phyloP scores from a whole-genome alignment of 2,329 filamentous ascomycete species.

The Aspergillus piperis region DNA sequence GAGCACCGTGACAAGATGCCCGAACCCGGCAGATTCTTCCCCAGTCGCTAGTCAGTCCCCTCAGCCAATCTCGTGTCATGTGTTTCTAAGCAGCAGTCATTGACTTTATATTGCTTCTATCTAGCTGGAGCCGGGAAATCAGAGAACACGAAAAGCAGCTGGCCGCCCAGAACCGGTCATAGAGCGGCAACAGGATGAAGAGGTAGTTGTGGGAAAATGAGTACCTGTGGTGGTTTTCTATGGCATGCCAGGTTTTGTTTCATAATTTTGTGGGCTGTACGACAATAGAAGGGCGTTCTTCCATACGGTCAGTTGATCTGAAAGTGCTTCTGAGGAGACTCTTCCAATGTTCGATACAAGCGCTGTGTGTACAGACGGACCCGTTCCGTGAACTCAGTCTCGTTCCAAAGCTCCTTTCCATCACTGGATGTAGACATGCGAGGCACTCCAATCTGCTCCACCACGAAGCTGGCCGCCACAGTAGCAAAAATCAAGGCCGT shows the following conservation, averaged over 20 bases:
- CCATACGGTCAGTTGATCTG: slow-evolving; percentile 39
- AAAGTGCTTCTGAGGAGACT: slow-evolving; percentile 40
- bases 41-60: slow-evolving; percentile 73
- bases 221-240: slow-evolving; percentile 22
- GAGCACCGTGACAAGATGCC: slow-evolving; percentile 76
- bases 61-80: slow-evolving; percentile 7
- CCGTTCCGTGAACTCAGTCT: slow-evolving; percentile 46
- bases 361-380: slow-evolving; percentile 48
- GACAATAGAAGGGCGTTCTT: slow-evolving; percentile 42
- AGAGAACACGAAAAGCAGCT: slow-evolving; percentile 63
- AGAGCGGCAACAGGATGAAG: slow-evolving; percentile 16
- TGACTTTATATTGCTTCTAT: slow-evolving; percentile 19
- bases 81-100: slow-evolving; percentile 8
- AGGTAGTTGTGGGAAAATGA: slow-evolving; percentile 14
- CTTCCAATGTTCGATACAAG: slow-evolving; percentile 42
- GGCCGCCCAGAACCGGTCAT: slow-evolving; percentile 47
- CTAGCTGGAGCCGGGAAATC: slow-evolving; percentile 71
- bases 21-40: slow-evolving; percentile 74
- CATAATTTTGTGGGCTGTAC: slow-evolving; percentile 40
- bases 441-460: slow-evolving; percentile 91
- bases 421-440: slow-evolving; percentile 31
- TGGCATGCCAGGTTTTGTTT: slow-evolving; percentile 34
- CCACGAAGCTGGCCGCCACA: slow-evolving; percentile 85
- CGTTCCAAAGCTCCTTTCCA: slow-evolving; percentile 48
- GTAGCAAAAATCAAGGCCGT: slow-evolving; percentile 74